Base-by-base conservation (phyloP, 768 basidiomycete genomes). In the Boletus speciosus region DNA sequence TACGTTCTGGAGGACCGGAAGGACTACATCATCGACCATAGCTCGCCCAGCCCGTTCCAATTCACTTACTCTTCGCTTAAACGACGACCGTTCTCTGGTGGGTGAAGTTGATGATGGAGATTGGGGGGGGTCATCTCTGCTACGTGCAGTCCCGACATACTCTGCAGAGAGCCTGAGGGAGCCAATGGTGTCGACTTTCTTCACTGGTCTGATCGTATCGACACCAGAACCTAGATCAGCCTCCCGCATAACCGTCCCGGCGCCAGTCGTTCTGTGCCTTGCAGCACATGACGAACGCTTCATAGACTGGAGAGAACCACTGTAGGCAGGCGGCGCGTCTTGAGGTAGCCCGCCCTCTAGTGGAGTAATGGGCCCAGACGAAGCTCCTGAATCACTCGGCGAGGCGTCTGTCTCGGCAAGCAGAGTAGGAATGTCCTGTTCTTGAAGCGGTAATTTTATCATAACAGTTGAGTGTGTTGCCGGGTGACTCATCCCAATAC, bases 171-270 rank as follows among this genome's bases (percentile, higher is more conserved):
- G 69, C 56, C 85, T 77, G 14, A 93, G 72, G 5, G 92, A 93
- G 4, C 86, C 84, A 11, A 79, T 76, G 5, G 86, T 79, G 67
- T 97, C 93, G 31, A 96, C 85, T 64, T 90, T 92, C 80, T 95
- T 96, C 57, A 96, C 85, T 0, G 95, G 94, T 49, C 93, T 81
- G 63, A 98, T 92, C 1, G 95, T 98, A 63, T 90, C 91, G 42
- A 90, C 78, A 37, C 93, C 93, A 49, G 78, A 88, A 16, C 92
- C 93, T n/a, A 95, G 66, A 70, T 95, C 93, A 11, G 85, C 91
- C 61, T 86, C 85, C 40, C 81, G 81, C 62, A 94, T 73, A 8
- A 93, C 75, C 0, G 90, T 93, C 11, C 93, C 93, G 14, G 78
- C 63, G 37, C 81, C 84, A 52, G 77, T 75, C 16, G 77, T 70